Percentiles rank a stretch among this genome's conserved stretches.
These are phyloP conservation scores for Amylocarpus encephaloides DNA, from an alignment of 2,329 filamentous ascomycete species.

Conservation along the genomic window DNA sequence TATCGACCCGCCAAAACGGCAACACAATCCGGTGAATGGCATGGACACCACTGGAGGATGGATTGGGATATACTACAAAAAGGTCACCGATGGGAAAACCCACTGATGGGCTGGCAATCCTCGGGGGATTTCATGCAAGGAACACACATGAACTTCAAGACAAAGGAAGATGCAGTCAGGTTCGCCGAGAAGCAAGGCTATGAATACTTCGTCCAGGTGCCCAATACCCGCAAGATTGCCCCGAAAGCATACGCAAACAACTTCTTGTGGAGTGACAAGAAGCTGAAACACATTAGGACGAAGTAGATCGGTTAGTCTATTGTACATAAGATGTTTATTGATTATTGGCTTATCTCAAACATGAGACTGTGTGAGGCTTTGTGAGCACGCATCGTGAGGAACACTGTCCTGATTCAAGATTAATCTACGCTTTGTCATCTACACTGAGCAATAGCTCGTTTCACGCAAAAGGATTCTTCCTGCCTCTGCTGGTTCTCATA, in stretches of 20 bases:
- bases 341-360: not conserved
- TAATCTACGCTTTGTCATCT: too few species aligned
- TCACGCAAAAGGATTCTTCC: too few species aligned
- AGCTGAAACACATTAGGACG: slow-evolving; percentile 80
- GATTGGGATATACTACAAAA: slow-evolving; percentile 94
- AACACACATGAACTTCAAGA: slow-evolving; percentile 81
- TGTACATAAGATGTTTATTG: slow-evolving; percentile 19
- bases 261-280: slow-evolving; percentile 77
- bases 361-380: not conserved
- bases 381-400: not conserved
- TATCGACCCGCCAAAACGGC: slow-evolving; percentile 89
- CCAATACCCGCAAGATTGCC: slow-evolving; percentile 75
- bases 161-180: slow-evolving; percentile 86
- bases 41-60: slow-evolving; percentile 85
- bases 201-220: slow-evolving; percentile 98
- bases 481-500: too few species aligned
- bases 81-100: slow-evolving; percentile 97
- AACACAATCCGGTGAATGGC: slow-evolving; percentile 89
- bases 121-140: slow-evolving; percentile 94
- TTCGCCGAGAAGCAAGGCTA: slow-evolving; percentile 99
- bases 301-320: slow-evolving; percentile 49
- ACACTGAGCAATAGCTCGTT: too few species aligned
- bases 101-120: slow-evolving; percentile 97
- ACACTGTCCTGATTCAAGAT: too few species aligned
- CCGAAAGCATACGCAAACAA: slow-evolving; percentile 97